Percentiles rank a stretch among this genome's conserved stretches.
Conservation (phyloP, 148 eudicot genomes). For the Limonium bicolor region DNA sequence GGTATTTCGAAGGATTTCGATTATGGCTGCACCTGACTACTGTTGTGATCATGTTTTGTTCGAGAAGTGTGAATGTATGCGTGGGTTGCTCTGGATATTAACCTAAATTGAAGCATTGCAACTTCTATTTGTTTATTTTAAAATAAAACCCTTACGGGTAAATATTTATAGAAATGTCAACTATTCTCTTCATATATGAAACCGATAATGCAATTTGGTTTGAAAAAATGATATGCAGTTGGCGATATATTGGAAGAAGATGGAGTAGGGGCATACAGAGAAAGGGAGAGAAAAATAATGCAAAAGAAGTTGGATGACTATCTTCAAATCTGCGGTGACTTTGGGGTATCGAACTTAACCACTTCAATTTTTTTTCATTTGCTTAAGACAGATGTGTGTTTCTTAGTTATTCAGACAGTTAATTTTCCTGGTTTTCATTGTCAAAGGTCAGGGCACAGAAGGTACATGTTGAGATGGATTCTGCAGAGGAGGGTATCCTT, state of each 20-base stretch:
- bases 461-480: slow-evolving; percentile 35
- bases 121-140: background rate
- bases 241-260: background rate
- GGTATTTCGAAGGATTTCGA: background rate
- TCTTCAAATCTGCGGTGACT: background rate
- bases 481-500: slow-evolving; percentile 62
- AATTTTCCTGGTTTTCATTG: background rate
- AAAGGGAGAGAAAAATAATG: background rate
- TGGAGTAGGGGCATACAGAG: background rate
- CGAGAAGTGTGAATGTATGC: too few relatives aligned
- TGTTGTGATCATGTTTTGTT: too few relatives aligned
- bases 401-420: background rate
- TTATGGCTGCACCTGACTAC: background rate
- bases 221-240: background rate
- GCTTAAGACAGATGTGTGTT: background rate
- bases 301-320: background rate
- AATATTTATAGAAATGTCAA: background rate
- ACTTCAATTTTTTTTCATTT: background rate
- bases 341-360: background rate
- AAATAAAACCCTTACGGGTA: background rate
- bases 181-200: background rate
- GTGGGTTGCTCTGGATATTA: too few relatives aligned
- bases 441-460: slow-evolving; percentile 42
- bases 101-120: too few relatives aligned
- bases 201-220: background rate